Base-by-base conservation (phyloP, 768 basidiomycete species). In the Russula sp. region DNA sequence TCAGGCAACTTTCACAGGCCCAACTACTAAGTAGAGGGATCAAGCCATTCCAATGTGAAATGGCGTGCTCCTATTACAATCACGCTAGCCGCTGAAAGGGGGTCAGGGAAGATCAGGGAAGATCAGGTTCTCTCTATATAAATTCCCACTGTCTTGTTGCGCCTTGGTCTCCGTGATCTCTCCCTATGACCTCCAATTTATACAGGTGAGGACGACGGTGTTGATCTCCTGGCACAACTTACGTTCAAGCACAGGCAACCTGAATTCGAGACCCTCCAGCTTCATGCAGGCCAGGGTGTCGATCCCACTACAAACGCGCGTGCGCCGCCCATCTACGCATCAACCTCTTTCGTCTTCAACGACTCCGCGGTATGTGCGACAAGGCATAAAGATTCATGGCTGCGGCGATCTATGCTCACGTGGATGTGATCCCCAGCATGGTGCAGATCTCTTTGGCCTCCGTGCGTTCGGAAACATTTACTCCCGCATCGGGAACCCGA, bases 261-360 rank as follows among this genome's bases (percentile, higher is more conserved):
- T 53, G 86, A 89, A 69, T 90, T 91, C 68, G 88, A 91, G 69
- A 91, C 89, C 1, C 77, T 91, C 52, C 88, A 90, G 72, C 77
- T 91, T 6, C 90, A 93, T 70, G 90, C 84, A 18, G 90, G 90
- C 1, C 86, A 89, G 65, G 74, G 73, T 13, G 79, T 81, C 11
- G 88, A 89, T 73, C 72, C 81, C 0, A 71, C 84, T 1, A 88
- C 86, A 0, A 84, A 87, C 61, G 86, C 91, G 4, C 82, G 89
- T 3, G 91, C 89, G 3, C 82, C 84, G 0, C 91, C 91, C 0
- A 90, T 93, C 69, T 91, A 90, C 62, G 83, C 87, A 0, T 76
- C 85, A 14, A 86, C 87, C 4, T 84, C 84, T 67, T 91, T 84
- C 64, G 82, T 84, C 20, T 91, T 90, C 78, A 84, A 90, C 68